These are phyloP conservation scores for Malassezia sympodialis DNA, from an alignment of 1,284 basidiomycete species.

Conservation along the genomic window DNA sequence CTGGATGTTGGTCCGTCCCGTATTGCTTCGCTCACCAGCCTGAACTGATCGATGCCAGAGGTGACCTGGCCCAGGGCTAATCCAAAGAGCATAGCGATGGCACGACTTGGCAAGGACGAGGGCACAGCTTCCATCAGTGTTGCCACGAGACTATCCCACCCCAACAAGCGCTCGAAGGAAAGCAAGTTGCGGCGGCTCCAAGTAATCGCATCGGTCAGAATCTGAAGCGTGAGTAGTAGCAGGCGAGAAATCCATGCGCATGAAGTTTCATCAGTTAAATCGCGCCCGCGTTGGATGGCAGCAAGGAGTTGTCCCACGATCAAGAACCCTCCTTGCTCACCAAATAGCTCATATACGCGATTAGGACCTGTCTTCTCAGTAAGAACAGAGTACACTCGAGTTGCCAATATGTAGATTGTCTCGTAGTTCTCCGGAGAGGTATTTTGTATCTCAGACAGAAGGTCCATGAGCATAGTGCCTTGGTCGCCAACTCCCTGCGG, in stretches of 20 bases:
- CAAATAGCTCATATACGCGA: constrained; percentile 25
- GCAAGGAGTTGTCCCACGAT: constrained; percentile 35
- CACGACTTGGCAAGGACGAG: constrained; percentile 8
- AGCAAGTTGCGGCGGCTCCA: constrained; percentile 26
- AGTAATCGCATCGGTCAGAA: constrained; percentile 28
- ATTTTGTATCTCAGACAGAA: neutral
- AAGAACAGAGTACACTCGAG: constrained; percentile 23
- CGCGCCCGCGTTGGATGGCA: constrained; percentile 16
- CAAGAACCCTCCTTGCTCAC: constrained; percentile 33
- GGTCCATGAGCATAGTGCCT: neutral
- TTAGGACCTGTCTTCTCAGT: constrained; percentile 17
- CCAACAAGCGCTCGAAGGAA: constrained; percentile 26
- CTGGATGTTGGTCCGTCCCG: neutral
- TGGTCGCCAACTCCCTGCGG: neutral
- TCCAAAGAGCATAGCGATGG: constrained; percentile 29
- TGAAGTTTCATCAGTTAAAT: constrained; percentile 4
- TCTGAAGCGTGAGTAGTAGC: constrained; percentile 29
- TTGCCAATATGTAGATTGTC: neutral
- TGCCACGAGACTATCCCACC: constrained; percentile 27
- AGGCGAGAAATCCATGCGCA: constrained; percentile 15
- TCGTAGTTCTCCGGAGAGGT: neutral
- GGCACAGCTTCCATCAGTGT: constrained; percentile 14
- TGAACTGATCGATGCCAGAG: constrained; percentile 11
- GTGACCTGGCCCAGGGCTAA: constrained; percentile 31
- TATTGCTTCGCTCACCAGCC: neutral